Evolutionary conservation across 129 eudicot genomes (phyloP).

Genomic region (Dittrichia graveolens): DNA sequence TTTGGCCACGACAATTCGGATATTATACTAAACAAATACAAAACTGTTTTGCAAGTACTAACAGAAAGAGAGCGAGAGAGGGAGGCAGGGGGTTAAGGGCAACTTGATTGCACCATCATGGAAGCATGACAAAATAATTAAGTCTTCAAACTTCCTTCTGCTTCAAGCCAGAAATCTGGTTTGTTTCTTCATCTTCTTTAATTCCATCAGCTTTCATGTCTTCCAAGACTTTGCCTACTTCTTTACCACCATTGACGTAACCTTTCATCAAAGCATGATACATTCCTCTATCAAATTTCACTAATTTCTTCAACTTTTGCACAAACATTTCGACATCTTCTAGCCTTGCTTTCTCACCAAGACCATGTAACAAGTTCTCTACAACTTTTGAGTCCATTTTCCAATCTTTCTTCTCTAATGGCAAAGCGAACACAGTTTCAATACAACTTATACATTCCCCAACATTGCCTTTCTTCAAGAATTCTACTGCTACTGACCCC

Average conservation of each 20-base stretch:
- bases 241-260: constrained; percentile 47
- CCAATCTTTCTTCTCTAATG: constrained; percentile 42
- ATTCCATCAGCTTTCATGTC: constrained; percentile 60
- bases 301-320: constrained; percentile 37
- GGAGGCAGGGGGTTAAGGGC: not conserved
- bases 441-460: constrained; percentile 41
- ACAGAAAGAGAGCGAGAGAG: not conserved
- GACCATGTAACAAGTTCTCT: constrained; percentile 34
- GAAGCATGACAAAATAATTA: not conserved
- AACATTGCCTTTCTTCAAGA: constrained; percentile 51
- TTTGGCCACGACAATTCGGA: not conserved
- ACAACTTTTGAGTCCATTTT: constrained; percentile 40
- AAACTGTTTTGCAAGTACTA: not conserved
- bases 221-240: constrained; percentile 39
- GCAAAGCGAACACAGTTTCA: constrained; percentile 46
- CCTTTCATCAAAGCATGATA: constrained; percentile 54
- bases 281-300: constrained; percentile 49
- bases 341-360: constrained; percentile 47
- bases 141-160: constrained; percentile 17
- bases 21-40: not conserved
- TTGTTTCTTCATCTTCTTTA: constrained; percentile 55
- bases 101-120: constrained; percentile 26
- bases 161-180: constrained; percentile 40
- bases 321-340: constrained; percentile 47
- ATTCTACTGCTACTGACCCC: constrained; percentile 48